Evolutionary conservation across 345 rosid genomes (phyloP), one percentile per base, ranked within the genome.

Genomic region (Pseudoturritis turrita): DNA sequence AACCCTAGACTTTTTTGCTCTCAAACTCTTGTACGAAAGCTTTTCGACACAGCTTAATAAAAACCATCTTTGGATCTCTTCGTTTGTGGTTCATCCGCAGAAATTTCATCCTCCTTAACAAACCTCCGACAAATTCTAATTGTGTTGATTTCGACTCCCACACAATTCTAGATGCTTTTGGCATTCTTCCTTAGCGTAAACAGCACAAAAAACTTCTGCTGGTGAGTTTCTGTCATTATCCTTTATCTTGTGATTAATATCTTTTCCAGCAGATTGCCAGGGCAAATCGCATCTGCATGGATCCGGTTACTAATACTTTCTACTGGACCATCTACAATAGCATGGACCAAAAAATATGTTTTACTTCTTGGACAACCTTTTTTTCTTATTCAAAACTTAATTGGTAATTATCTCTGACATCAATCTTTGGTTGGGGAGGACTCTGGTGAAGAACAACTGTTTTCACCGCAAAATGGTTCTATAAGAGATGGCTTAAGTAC

Each of bases 371-470:
- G 59, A 39, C n/a, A 26, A 14, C 35, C 18, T 21, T 66, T 51
- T 56, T 53, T 45, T 47, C 23, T 22, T 58, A 29, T 77, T 65
- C 17, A 51, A 72, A 65, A 57, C 44, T 51, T 44, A 77, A 72
- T 17, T 71, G 47, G 77, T 57, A 29, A 54, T 62, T 56, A 21
- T 41, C 2, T 64, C 41, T 64, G 65, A 50, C 81, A 96, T 98
- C 94, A 87, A 88, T 90, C 98, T 50, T 85, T 96, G 89, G 99
- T 96, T 58, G 99, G 99, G 50, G 96, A 96, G 78, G 89, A 73
- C 71, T 75, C 85, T 19, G 97, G 84, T 13, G 98, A 96, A 75
- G 98, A 90, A 77, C 97, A 91, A 80, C 84, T 96, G 46, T 96
- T 96, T 84, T 84, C 90, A 17, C 77, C 85, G 3, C 92, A 63